Percentiles rank a stretch among this genome's conserved stretches.
Evolutionary conservation across 2,329 filamentous ascomycete species (phyloP).

Genomic region (Nothopassalora personata): DNA sequence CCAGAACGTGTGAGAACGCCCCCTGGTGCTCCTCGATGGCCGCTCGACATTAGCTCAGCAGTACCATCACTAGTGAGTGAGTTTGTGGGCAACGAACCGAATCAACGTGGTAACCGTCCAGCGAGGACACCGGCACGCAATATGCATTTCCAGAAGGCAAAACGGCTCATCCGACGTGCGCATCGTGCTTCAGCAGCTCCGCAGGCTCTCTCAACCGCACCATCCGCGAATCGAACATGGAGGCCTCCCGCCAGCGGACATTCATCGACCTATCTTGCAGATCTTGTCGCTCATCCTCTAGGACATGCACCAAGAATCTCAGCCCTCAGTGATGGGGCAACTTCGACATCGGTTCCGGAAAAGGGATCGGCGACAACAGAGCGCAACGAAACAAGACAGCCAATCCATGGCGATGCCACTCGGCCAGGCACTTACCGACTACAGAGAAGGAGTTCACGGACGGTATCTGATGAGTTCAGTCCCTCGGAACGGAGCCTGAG

Average conservation of each 20-base stretch:
- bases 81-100: neutral
- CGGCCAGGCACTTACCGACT: neutral
- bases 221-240: slow-evolving; percentile 17
- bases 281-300: slow-evolving; percentile 25
- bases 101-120: neutral
- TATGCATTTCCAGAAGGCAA: neutral
- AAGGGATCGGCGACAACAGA: neutral
- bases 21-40: slow-evolving; percentile 28
- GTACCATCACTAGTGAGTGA: neutral
- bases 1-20: slow-evolving; percentile 26
- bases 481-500: slow-evolving; percentile 20
- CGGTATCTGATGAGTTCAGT: slow-evolving; percentile 1
- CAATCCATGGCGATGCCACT: neutral
- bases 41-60: slow-evolving; percentile 7
- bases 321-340: neutral
- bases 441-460: neutral
- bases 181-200: neutral
- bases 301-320: slow-evolving; percentile 2
- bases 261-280: slow-evolving; percentile 16
- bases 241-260: slow-evolving; percentile 32
- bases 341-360: neutral
- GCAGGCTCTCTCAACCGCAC: neutral
- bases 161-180: neutral
- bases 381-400: neutral
- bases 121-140: neutral